Percentiles rank a stretch among this genome's conserved stretches.
These are phyloP conservation scores for Dactylellina parvicollis DNA, from an alignment of 2,329 filamentous ascomycete species.

Conservation along the genomic window DNA sequence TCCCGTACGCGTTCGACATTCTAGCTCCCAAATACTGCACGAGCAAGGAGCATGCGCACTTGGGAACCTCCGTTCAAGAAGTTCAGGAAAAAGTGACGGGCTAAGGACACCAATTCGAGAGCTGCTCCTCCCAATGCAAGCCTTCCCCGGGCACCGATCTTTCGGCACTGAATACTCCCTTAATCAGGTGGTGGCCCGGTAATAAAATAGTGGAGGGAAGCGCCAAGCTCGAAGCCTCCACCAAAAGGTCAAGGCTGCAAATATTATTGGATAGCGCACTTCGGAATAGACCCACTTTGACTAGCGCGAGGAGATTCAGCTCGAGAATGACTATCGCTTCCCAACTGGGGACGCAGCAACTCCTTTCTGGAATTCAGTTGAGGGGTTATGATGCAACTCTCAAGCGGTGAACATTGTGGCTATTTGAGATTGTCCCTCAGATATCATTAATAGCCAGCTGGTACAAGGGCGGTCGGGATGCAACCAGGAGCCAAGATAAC, in stretches of 20 bases:
- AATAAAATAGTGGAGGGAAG: background rate
- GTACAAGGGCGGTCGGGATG: background rate
- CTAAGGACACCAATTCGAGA: background rate
- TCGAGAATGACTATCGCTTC: constrained; percentile 34
- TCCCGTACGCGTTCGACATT: too few relatives aligned
- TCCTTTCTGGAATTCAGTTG: background rate
- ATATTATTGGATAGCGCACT: constrained; percentile 36
- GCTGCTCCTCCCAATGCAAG: background rate
- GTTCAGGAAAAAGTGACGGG: background rate
- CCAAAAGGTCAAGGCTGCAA: background rate
- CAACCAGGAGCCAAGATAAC: constrained; percentile 16
- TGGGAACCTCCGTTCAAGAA: too few relatives aligned
- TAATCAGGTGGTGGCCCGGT: background rate
- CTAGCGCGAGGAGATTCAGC: constrained; percentile 31
- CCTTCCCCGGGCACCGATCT: constrained; percentile 4
- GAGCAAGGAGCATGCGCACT: too few relatives aligned
- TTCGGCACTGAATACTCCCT: background rate
- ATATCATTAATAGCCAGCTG: background rate
- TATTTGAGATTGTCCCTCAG: background rate
- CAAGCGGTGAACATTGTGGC: background rate
- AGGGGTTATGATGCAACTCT: constrained; percentile 17
- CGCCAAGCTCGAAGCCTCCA: constrained; percentile 34
- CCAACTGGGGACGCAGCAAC: background rate
- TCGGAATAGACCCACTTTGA: constrained; percentile 38
- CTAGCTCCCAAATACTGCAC: too few relatives aligned